Conservation (phyloP, 1,284 basidiomycete genomes). For the Apiotrichum mycotoxinovorans region DNA sequence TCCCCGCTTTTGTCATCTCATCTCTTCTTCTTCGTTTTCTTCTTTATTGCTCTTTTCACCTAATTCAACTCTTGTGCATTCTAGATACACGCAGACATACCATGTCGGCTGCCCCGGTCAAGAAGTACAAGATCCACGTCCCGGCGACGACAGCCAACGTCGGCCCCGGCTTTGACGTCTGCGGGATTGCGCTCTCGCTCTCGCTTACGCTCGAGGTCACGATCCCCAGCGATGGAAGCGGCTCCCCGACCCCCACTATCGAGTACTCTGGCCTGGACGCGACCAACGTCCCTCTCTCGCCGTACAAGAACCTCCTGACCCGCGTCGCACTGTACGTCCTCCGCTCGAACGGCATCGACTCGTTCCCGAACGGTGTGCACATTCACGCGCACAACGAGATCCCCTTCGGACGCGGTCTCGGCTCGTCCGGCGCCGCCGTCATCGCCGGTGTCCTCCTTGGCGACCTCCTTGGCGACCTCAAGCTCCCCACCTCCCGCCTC, state of each 20-base stretch:
- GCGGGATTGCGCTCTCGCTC: slow-evolving; percentile 91
- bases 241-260: slow-evolving; percentile 49
- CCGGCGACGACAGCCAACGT: slow-evolving; percentile 98
- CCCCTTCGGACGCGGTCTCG: slow-evolving; percentile 94
- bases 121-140: slow-evolving; percentile 65
- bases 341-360: slow-evolving; percentile 70
- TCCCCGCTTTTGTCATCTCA: background rate
- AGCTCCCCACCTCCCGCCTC: slow-evolving; percentile 67
- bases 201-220: slow-evolving; percentile 74
- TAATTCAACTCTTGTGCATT: background rate
- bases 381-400: slow-evolving; percentile 89
- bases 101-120: slow-evolving; percentile 26
- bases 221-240: slow-evolving; percentile 33
- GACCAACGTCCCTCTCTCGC: slow-evolving; percentile 83
- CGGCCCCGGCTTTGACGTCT: slow-evolving; percentile 97
- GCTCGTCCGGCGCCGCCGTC: slow-evolving; percentile 96
- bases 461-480: slow-evolving; percentile 71
- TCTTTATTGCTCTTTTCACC: background rate
- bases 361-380: slow-evolving; percentile 68
- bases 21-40: background rate
- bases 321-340: slow-evolving; percentile 96
- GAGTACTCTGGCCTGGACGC: slow-evolving; percentile 85
- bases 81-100: background rate
- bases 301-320: slow-evolving; percentile 97
- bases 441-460: slow-evolving; percentile 92